These are phyloP conservation scores for Fagopyrum tataricum DNA, from an alignment of 148 eudicot species.

Conservation along the genomic window DNA sequence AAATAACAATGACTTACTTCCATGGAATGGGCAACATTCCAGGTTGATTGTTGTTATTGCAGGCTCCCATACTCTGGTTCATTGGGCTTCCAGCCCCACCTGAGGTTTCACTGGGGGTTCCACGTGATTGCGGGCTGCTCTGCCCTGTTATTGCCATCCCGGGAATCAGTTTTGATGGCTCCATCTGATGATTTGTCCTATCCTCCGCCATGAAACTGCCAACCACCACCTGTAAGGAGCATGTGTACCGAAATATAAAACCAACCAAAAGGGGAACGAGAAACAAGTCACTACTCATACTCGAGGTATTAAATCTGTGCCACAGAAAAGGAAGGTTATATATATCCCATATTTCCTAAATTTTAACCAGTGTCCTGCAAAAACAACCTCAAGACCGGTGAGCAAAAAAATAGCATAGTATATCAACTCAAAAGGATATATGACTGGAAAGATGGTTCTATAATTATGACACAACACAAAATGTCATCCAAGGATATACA, in stretches of 20 bases:
- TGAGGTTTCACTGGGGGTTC: constrained; percentile 63
- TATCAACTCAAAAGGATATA: too few relatives aligned
- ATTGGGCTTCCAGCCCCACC: constrained; percentile 72
- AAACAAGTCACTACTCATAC: too few relatives aligned
- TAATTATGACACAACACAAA: too few relatives aligned
- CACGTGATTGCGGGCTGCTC: constrained; percentile 66
- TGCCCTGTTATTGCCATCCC: constrained; percentile 36
- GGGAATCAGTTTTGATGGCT: constrained; percentile 30
- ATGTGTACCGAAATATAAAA: neutral
- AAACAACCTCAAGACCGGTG: too few relatives aligned
- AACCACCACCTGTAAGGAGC: constrained; percentile 49
- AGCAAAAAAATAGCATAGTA: too few relatives aligned
- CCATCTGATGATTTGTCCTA: constrained; percentile 27
- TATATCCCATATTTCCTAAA: too few relatives aligned
- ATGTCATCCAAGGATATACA: too few relatives aligned
- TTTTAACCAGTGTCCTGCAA: too few relatives aligned
- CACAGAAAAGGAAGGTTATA: too few relatives aligned
- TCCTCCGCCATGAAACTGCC: constrained; percentile 60
- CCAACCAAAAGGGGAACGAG: neutral
- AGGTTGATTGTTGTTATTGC: constrained; percentile 34
- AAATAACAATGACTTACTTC: constrained; percentile 28
- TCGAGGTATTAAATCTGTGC: too few relatives aligned
- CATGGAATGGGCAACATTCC: constrained; percentile 53
- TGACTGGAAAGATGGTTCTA: too few relatives aligned
- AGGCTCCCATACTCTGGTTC: constrained; percentile 51